These are phyloP conservation scores for Phytophthora sp. DNA, from an alignment of 352 stramenopile species.

Conservation along the genomic window DNA sequence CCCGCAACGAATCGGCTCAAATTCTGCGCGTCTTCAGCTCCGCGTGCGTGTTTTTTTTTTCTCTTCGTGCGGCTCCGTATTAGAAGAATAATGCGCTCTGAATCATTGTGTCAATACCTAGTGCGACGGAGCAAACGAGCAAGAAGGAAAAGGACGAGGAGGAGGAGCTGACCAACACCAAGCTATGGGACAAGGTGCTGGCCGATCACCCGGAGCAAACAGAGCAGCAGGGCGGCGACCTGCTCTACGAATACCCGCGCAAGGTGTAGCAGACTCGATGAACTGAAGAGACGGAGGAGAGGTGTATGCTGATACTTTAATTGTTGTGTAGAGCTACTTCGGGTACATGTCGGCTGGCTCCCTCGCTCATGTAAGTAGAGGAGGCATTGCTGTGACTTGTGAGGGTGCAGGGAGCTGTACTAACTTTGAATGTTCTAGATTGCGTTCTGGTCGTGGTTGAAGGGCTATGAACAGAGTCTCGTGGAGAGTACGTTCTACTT, in stretches of 20 bases:
- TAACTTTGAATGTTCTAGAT: conserved; percentile 52
- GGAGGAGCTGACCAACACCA: conserved; percentile 67
- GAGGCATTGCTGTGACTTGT: background rate
- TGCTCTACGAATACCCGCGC: conserved; percentile 86
- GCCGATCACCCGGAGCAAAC: conserved; percentile 57
- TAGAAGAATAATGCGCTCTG: background rate
- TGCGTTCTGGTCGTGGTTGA: conserved; percentile 90
- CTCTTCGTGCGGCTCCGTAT: background rate
- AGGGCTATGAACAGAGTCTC: conserved; percentile 87
- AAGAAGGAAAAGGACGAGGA: conserved; percentile 43
- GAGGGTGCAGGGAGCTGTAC: background rate
- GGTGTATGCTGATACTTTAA: conserved; percentile 3
- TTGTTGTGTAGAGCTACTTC: conserved; percentile 70
- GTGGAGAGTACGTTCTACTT: conserved; percentile 63
- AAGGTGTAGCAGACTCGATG: conserved; percentile 49
- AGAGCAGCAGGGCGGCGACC: conserved; percentile 60
- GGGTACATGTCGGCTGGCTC: conserved; percentile 79
- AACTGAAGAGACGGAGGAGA: background rate
- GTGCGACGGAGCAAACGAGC: conserved; percentile 23
- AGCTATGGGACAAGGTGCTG: conserved; percentile 77
- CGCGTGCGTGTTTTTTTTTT: conserved; percentile 29
- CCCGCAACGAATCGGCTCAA: conserved; percentile 13
- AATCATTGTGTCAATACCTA: conserved; percentile 26
- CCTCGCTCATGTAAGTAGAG: conserved; percentile 63
- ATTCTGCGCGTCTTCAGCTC: conserved; percentile 46